Base-by-base conservation (phyloP, 2,329 filamentous ascomycete species). In the Aspergillus jensenii region DNA sequence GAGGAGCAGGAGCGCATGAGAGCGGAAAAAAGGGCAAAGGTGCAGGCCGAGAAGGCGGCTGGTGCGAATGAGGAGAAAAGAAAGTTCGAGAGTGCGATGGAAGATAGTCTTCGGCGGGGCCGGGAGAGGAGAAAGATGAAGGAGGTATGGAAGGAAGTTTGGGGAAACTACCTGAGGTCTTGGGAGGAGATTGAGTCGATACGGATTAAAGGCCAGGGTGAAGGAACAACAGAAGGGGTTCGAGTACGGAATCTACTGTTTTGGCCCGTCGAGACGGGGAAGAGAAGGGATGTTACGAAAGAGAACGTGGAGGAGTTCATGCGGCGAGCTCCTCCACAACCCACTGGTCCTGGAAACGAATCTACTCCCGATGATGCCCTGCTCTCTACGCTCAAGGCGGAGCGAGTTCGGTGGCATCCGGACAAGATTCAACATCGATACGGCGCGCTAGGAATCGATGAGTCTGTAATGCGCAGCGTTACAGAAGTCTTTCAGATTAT, bases 391-490 rank as follows among this genome's bases (percentile, higher is more conserved):
- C 79, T 98, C 52, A 96, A 96, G 75, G 79, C 86, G 5, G 95
- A 99, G 78, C 86, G 95, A 52, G 87, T 98, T 17, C 83, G 92
- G 15, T 99, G 95, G 95, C 95, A 99, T 78, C 95, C 95, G 4
- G 95, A 99, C 77, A 99, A 98, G 80, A 90, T 98, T 56, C 91
- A 97, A 79, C 95, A 97, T 77, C 85, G 87, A 53, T 87, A 96
- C 59, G 90, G 91, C 3, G 86, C 84, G 0, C 78, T 85, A 59
- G 80, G 81, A 14, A 85, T 96, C 49, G 88, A 93, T 48, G 82
- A 86, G 23, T 82, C 82, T 3, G 85, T 90, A 3, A 87, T 96
- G 82, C 86, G 85, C 69, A 83, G 87, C 54, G 90, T 97, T 43
- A 99, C 93, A 11, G 89, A 90, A 6, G 88, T 96, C 9, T 99